Evolutionary conservation across 2,329 filamentous ascomycete genomes (phyloP).

Genomic region (Fusarium irregulare): DNA sequence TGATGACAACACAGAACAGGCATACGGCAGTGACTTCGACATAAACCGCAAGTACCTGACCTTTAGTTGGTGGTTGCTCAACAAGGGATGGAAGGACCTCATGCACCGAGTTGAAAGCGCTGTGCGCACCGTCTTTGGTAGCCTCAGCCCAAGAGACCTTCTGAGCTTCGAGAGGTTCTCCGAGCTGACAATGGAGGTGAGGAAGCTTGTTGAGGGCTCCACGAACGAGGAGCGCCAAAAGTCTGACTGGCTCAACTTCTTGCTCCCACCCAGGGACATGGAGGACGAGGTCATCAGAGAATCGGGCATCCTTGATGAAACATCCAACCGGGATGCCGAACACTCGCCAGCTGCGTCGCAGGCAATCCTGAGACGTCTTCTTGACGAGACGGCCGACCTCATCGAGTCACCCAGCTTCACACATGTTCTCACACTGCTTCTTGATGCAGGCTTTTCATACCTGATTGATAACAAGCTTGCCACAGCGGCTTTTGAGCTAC

Average conservation of each 20-base stretch:
- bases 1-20: slow-evolving; percentile 83
- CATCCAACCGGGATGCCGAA: slow-evolving; percentile 48
- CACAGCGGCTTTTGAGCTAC: slow-evolving; percentile 77
- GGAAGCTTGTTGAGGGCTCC: slow-evolving; percentile 83
- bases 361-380: slow-evolving; percentile 77
- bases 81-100: slow-evolving; percentile 87
- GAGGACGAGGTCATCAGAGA: slow-evolving; percentile 88
- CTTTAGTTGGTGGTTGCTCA: slow-evolving; percentile 97
- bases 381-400: slow-evolving; percentile 96
- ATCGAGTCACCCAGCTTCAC: slow-evolving; percentile 93
- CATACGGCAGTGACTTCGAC: slow-evolving; percentile 93
- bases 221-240: slow-evolving; percentile 55
- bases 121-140: slow-evolving; percentile 90
- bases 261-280: slow-evolving; percentile 82
- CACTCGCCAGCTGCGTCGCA: slow-evolving; percentile 58
- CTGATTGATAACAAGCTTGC: slow-evolving; percentile 87
- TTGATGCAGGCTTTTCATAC: slow-evolving; percentile 87
- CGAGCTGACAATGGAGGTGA: slow-evolving; percentile 83
- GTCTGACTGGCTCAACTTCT: slow-evolving; percentile 80
- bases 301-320: slow-evolving; percentile 78
- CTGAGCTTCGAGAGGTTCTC: slow-evolving; percentile 84
- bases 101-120: slow-evolving; percentile 85
- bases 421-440: slow-evolving; percentile 84
- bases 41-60: slow-evolving; percentile 95
- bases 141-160: slow-evolving; percentile 87